Evolutionary conservation across 208 protist genomes (phyloP), one percentile per base, ranked within the genome.

Genomic region (Phytomonas serpens): DNA sequence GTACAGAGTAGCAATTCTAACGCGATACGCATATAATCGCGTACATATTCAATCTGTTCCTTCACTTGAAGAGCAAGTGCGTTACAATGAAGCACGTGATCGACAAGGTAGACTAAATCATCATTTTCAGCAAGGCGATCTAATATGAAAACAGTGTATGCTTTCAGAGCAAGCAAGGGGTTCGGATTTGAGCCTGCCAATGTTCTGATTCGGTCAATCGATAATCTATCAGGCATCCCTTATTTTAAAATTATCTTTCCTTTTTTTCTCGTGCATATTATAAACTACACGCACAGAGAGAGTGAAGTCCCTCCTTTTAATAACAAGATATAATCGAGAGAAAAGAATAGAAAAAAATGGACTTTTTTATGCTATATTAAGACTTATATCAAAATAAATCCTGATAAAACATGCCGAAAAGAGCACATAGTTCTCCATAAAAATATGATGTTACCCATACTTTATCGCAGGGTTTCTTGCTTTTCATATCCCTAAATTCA

Each of bases 111-210:
- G 13, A 27, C 47, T 57, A 57, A 57, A 57, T 57, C 11, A 27
- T 57, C 47, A 27, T 57, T 57, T 57, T 57, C 47, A 1, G 6
- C 47, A 16, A 57, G 47, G 7, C 19, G 47, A 57, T 57, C 47
- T 57, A 57, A 57, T 57, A 57, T 57, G 27, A 71, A 81, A 52
- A 64, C 2, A n/a, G 69, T 69, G 67, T 81, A 84, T 27, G 80
- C 77, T 57, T 84, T 84, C 38, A 84, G 64, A 7, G 75, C 80
- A n/a, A 84, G 69, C 23, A 84, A 64, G n/a, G 80, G 80, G 29
- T 80, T 69, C 37, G 62, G 47, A 33, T 72, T 42, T 16, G 65
- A 57, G n/a, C 31, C 3, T 30, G 75, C 68, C 23, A 83, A 68
- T 31, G 71, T 34, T 3, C 62, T 75, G 27, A 72, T 72, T 61